A percentile compares a stretch with the other conserved stretches of the same genome.
phyloP scores from a whole-genome alignment of 179 eudicot species.

The Spergularia azorica region DNA sequence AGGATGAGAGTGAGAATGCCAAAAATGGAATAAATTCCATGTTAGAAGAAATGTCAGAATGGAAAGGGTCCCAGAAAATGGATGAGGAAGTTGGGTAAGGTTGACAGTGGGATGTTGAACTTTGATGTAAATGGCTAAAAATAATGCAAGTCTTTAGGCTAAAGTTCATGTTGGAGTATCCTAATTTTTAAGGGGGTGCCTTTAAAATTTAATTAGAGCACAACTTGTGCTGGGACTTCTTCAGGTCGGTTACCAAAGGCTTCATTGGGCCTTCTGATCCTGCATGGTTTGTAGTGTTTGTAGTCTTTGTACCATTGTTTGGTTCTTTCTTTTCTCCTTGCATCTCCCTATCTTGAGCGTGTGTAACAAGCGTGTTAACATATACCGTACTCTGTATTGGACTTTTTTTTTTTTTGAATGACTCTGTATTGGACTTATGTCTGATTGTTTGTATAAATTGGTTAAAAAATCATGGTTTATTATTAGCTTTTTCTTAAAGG shows the following conservation, averaged over 20 bases:
- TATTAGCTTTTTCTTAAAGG: no score
- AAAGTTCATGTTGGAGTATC: not conserved
- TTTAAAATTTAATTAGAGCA: not conserved
- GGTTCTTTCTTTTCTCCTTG: no score
- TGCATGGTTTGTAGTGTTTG: no score
- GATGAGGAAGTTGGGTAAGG: slow-evolving; percentile 18
- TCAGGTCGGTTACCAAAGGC: not conserved
- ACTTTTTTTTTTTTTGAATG: no score
- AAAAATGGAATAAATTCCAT: slow-evolving; percentile 20
- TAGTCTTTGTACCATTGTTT: no score
- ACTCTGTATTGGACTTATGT: no score
- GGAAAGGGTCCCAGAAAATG: not conserved
- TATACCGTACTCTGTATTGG: no score
- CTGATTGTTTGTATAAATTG: no score
- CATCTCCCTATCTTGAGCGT: no score
- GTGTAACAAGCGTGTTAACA: no score
- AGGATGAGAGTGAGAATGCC: not conserved
- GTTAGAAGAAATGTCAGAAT: not conserved
- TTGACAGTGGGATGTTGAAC: slow-evolving; percentile 16
- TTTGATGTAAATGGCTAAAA: slow-evolving; percentile 13
- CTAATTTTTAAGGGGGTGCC: not conserved
- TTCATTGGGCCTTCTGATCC: not conserved
- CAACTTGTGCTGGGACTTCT: not conserved
- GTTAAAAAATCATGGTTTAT: no score
- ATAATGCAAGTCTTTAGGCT: not conserved